Percentiles rank a stretch among this genome's conserved stretches.
Evolutionary conservation across 805 yeast species (phyloP).

Genomic region (Candida peoriensis): DNA sequence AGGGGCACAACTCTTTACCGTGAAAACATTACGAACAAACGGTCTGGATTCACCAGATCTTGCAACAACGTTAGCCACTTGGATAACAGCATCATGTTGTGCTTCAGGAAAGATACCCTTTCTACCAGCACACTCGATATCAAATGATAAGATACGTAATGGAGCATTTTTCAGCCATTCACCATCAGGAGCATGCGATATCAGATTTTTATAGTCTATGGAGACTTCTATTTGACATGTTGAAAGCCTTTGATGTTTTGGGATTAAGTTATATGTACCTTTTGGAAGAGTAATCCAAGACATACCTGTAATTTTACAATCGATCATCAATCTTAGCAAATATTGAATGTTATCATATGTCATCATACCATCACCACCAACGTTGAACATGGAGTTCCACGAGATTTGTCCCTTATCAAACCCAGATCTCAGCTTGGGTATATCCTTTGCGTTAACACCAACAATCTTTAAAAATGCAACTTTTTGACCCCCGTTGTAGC

Average conservation of each 20-base stretch:
- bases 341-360: constrained; percentile 91
- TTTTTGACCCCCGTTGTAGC: constrained; percentile 73
- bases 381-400: constrained; percentile 58
- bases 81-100: constrained; percentile 88
- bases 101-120: constrained; percentile 97
- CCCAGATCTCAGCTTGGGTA: constrained; percentile 65
- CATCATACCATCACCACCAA: constrained; percentile 45
- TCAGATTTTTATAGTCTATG: constrained; percentile 60
- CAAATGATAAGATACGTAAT: constrained; percentile 86
- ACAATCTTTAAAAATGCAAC: constrained; percentile 75
- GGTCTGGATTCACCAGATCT: constrained; percentile 81
- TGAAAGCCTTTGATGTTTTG: constrained; percentile 43
- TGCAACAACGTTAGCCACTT: constrained; percentile 92
- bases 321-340: constrained; percentile 83
- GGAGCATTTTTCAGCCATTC: constrained; percentile 95
- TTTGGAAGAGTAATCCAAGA: constrained; percentile 91
- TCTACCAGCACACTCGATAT: constrained; percentile 98
- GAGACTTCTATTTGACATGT: constrained; percentile 82
- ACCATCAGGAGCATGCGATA: constrained; percentile 86
- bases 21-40: constrained; percentile 90
- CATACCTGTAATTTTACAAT: constrained; percentile 92
- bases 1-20: constrained; percentile 85
- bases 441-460: constrained; percentile 58
- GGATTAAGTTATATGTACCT: constrained; percentile 53
- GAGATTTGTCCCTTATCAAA: constrained; percentile 80